Conservation (phyloP, 306 rosid genomes). For the Pterocarpus santalinus region DNA sequence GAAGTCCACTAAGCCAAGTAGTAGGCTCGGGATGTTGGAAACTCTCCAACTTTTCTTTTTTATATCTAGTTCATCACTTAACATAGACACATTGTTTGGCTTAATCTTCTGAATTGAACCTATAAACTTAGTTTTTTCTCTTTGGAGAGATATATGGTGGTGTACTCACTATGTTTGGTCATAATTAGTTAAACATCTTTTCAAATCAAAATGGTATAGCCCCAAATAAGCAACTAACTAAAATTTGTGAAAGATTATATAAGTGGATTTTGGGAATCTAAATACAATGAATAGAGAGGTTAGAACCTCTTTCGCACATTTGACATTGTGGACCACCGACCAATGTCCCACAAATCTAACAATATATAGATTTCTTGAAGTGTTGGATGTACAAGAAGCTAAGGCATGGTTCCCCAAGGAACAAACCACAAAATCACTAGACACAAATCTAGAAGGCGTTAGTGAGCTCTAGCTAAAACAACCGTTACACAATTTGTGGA, state of each 20-base stretch:
- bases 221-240: conserved; percentile 33
- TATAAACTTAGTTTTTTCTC: not conserved
- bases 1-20: too few species aligned
- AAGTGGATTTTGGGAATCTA: not conserved
- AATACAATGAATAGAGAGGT: not conserved
- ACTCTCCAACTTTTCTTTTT: not conserved
- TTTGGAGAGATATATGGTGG: not conserved
- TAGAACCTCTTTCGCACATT: not conserved
- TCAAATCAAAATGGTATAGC: conserved; percentile 1
- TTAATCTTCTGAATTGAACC: not conserved
- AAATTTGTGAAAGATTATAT: not conserved
- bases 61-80: not conserved
- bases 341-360: conserved; percentile 49
- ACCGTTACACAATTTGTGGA: conserved; percentile 20
- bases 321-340: conserved; percentile 20
- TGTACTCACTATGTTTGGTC: conserved; percentile 18
- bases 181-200: not conserved
- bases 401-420: conserved; percentile 49
- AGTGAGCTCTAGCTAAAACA: conserved; percentile 20
- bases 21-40: not conserved
- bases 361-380: conserved; percentile 2
- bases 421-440: conserved; percentile 42
- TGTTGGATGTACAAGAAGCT: conserved; percentile 41
- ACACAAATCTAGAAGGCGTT: conserved; percentile 26
- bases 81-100: not conserved